Percentiles rank a stretch among this genome's conserved stretches.
Evolutionary conservation across 495 filamentous ascomycete species (phyloP).

Genomic region (Xylaria telfairii): DNA sequence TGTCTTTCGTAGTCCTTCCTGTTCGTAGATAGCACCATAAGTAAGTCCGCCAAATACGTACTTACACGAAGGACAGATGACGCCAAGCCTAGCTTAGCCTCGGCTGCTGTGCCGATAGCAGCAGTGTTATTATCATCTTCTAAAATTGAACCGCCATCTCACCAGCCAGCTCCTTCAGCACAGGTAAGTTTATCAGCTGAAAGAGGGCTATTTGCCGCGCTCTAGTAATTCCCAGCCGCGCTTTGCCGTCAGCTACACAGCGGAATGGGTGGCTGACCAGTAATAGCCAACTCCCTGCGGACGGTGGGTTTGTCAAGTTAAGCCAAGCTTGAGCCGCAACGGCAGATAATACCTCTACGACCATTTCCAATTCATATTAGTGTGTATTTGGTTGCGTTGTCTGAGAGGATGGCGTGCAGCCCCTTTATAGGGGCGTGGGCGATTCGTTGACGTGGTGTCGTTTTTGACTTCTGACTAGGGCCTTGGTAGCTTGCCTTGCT

Average conservation of each 20-base stretch:
- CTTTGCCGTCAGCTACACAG: conserved; percentile 14
- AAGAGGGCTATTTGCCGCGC: background rate
- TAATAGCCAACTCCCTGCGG: background rate
- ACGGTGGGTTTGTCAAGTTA: background rate
- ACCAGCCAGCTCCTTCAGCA: background rate
- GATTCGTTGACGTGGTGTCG: background rate
- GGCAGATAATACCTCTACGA: background rate
- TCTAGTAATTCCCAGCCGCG: conserved; percentile 12
- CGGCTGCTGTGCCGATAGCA: conserved; percentile 9
- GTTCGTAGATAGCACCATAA: too few species aligned
- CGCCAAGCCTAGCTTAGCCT: conserved; percentile 20
- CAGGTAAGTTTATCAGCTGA: conserved; percentile 13
- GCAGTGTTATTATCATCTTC: background rate
- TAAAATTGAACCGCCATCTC: conserved; percentile 13
- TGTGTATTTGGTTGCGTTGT: background rate
- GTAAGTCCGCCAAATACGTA: background rate
- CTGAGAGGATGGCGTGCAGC: background rate
- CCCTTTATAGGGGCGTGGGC: background rate
- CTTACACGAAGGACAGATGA: conserved; percentile 4
- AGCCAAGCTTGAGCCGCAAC: conserved; percentile 14
- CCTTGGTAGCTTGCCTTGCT: conserved; percentile 20
- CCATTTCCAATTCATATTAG: background rate
- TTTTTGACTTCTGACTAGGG: conserved; percentile 15
- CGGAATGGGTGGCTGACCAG: background rate
- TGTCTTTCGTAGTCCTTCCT: too few species aligned